These are phyloP conservation scores for Scheffersomyces quercinus DNA, from an alignment of 1,139 yeast species.

Conservation along the genomic window DNA sequence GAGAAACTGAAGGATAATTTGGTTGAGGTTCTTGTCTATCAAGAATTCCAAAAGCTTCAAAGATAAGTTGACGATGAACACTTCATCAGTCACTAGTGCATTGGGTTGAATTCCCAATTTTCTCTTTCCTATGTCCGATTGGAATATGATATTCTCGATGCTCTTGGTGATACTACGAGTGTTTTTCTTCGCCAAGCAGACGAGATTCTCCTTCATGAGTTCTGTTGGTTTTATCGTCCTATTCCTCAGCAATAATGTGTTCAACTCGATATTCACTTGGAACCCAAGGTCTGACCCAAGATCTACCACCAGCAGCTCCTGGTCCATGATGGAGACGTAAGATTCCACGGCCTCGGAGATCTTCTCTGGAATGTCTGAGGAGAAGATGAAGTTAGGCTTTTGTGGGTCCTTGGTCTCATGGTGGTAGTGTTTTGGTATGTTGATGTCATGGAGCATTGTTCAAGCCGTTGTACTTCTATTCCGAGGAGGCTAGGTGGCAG, in stretches of 20 bases:
- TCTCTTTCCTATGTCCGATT: slow-evolving; percentile 2
- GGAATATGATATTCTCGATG: slow-evolving; percentile 9
- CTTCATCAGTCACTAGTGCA: slow-evolving; percentile 18
- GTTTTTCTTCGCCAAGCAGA: slow-evolving; percentile 32
- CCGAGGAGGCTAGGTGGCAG: too few relatives aligned
- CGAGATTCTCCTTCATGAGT: slow-evolving; percentile 34
- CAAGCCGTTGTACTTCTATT: too few relatives aligned
- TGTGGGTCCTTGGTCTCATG: slow-evolving; percentile 23
- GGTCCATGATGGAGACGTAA: slow-evolving; percentile 2
- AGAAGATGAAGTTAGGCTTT: slow-evolving; percentile 43
- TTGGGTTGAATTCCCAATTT: slow-evolving; percentile 5
- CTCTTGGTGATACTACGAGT: slow-evolving; percentile 3
- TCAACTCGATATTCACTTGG: slow-evolving; percentile 37
- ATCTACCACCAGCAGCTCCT: neutral
- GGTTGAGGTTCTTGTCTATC: slow-evolving; percentile 9
- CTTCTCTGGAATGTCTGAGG: slow-evolving; percentile 36
- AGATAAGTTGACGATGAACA: slow-evolving; percentile 35
- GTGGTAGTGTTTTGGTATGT: neutral
- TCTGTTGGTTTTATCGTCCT: slow-evolving; percentile 30
- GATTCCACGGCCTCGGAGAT: slow-evolving; percentile 11
- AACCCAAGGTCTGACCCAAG: slow-evolving; percentile 14
- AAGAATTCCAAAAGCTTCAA: slow-evolving; percentile 20
- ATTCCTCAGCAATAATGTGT: slow-evolving; percentile 34
- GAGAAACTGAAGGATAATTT: slow-evolving; percentile 25
- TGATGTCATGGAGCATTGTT: neutral